Conservation (phyloP, 495 filamentous ascomycete genomes). For the Choiromyces venosus region DNA sequence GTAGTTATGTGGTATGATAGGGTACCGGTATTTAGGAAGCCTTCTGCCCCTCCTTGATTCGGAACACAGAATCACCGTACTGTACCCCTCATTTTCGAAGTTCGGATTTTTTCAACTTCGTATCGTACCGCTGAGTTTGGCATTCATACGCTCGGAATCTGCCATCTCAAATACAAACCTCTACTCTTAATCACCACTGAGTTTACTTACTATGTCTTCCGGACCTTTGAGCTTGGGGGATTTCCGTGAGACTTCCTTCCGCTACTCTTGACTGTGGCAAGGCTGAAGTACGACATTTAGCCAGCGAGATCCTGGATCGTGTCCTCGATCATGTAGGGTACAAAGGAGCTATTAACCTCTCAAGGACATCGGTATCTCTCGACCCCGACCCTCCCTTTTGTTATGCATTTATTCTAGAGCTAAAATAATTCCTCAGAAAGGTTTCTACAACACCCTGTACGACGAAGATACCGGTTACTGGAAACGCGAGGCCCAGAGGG, state of each 20-base stretch:
- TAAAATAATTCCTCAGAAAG: slow-evolving; percentile 20
- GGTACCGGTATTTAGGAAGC: neutral
- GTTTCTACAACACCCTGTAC: neutral
- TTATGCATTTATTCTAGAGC: slow-evolving; percentile 10
- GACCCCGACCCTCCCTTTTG: neutral
- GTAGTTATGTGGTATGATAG: too few species aligned
- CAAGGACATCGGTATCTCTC: neutral
- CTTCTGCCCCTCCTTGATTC: neutral
- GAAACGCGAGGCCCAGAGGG: neutral
- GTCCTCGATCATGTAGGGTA: slow-evolving; percentile 22
- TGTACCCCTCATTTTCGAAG: too few species aligned
- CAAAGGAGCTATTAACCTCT: slow-evolving; percentile 18
- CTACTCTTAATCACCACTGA: neutral
- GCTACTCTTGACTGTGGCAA: neutral
- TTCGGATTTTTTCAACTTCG: too few species aligned
- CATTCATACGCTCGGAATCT: too few species aligned
- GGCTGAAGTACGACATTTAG: slow-evolving; percentile 4
- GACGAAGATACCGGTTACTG: neutral
- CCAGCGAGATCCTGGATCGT: slow-evolving; percentile 28
- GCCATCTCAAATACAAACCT: neutral
- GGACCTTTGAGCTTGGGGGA: slow-evolving; percentile 5
- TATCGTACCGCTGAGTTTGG: too few species aligned
- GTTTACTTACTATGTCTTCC: neutral
- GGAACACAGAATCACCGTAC: neutral
- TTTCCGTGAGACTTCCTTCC: slow-evolving; percentile 18